Evolutionary conservation across 441 rosid genomes (phyloP).

Genomic region (Dalechampia spathulata): DNA sequence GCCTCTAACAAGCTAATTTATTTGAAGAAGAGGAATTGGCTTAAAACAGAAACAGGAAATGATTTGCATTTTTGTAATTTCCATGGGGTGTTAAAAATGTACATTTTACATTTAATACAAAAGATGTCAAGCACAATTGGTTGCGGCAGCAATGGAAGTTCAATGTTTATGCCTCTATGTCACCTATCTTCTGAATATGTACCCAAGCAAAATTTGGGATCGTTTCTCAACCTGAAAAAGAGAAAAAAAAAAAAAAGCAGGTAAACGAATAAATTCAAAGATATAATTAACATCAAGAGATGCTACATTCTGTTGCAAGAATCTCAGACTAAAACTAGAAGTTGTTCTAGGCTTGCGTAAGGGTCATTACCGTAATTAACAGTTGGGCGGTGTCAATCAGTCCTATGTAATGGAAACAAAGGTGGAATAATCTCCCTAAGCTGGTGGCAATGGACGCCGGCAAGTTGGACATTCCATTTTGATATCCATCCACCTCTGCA

Average conservation of each 20-base stretch:
- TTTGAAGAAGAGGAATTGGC: background rate
- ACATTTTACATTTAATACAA: conserved; percentile 25
- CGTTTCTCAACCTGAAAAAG: conserved; percentile 23
- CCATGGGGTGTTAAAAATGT: conserved; percentile 6
- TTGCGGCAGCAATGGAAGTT: conserved; percentile 12
- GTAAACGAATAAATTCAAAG: background rate
- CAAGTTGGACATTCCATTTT: conserved; percentile 99
- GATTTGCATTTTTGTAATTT: conserved; percentile 16
- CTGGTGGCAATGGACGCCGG: conserved; percentile 87
- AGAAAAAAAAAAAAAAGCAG: background rate
- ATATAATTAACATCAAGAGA: background rate
- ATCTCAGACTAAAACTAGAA: background rate
- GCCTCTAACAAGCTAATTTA: conserved; percentile 1
- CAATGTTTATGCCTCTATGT: conserved; percentile 17
- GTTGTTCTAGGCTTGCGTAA: background rate
- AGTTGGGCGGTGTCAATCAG: conserved; percentile 19
- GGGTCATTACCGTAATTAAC: conserved; percentile 28
- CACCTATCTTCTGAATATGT: conserved; percentile 21
- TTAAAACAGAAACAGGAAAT: background rate
- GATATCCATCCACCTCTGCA: conserved; percentile 98
- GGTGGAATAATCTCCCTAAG: conserved; percentile 30
- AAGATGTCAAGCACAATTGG: conserved; percentile 21
- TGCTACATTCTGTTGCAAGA: background rate
- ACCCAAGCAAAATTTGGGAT: conserved; percentile 20
- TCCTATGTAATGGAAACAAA: conserved; percentile 27